These are phyloP conservation scores for Aspergillus asperescens DNA, from an alignment of 495 filamentous ascomycete genomes.

Conservation along the genomic window DNA sequence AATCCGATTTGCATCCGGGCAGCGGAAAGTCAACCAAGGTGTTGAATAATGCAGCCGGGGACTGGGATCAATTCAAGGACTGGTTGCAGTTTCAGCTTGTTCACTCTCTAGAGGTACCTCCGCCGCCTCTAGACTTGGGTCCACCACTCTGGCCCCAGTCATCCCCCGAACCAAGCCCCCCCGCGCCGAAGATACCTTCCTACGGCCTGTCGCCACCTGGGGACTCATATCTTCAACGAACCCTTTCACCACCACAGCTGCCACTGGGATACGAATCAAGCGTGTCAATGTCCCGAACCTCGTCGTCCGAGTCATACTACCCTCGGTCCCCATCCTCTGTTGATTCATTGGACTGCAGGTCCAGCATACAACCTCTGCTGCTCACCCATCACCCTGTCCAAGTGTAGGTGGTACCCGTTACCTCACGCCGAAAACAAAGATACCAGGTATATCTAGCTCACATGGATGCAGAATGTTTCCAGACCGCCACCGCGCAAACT, in stretches of 20 bases:
- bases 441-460: background rate
- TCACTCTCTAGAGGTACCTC: background rate
- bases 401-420: no score
- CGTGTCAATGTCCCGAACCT: background rate
- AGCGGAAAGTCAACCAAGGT: background rate
- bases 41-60: slow-evolving; percentile 8
- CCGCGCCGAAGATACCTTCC: background rate
- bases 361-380: background rate
- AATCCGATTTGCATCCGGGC: background rate
- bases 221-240: background rate
- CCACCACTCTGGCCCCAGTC: background rate
- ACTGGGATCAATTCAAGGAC: slow-evolving; percentile 12
- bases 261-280: background rate
- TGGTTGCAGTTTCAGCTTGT: slow-evolving; percentile 11
- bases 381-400: slow-evolving; percentile 6
- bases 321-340: background rate
- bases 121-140: background rate
- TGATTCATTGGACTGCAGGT: slow-evolving; percentile 1
- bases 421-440: no score
- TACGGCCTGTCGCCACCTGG: background rate
- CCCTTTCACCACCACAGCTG: background rate
- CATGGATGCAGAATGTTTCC: background rate
- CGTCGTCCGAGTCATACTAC: background rate
- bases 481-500: background rate
- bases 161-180: background rate